Conservation (phyloP, 768 basidiomycete species). For the Gymnopilus dilepis region DNA sequence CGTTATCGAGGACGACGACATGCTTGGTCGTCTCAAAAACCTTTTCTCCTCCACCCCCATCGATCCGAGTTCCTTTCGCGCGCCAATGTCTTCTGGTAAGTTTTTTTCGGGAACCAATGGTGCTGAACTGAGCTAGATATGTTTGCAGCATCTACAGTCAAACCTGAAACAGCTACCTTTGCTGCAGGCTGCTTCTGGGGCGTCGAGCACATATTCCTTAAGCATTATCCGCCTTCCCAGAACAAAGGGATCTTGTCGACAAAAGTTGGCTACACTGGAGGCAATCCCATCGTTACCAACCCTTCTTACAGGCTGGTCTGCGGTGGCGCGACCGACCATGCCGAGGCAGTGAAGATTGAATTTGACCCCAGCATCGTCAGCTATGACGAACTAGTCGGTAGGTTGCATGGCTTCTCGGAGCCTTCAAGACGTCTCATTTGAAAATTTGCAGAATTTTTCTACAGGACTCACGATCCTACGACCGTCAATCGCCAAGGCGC, state of each 20-base stretch:
- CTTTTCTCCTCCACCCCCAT: slow-evolving; percentile 32
- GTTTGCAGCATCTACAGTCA: slow-evolving; percentile 16
- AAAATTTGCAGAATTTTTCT: slow-evolving; percentile 78
- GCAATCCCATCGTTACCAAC: slow-evolving; percentile 53
- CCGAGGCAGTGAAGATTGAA: slow-evolving; percentile 86
- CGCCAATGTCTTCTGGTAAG: slow-evolving; percentile 46
- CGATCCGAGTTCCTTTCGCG: slow-evolving; percentile 44
- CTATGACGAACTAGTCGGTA: slow-evolving; percentile 88
- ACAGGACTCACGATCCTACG: slow-evolving; percentile 93
- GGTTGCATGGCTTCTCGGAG: slow-evolving; percentile 33
- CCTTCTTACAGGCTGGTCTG: slow-evolving; percentile 83
- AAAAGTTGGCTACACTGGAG: slow-evolving; percentile 82
- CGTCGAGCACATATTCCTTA: slow-evolving; percentile 83
- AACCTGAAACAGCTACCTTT: slow-evolving; percentile 49
- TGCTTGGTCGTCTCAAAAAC: slow-evolving; percentile 34
- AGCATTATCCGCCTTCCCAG: slow-evolving; percentile 72
- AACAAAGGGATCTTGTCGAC: slow-evolving; percentile 79
- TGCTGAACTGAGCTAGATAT: neutral
- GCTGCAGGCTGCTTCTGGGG: slow-evolving; percentile 86
- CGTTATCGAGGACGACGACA: slow-evolving; percentile 20
- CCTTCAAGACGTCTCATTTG: neutral
- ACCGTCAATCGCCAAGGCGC: slow-evolving; percentile 79
- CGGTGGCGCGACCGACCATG: slow-evolving; percentile 81
- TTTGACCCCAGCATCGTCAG: slow-evolving; percentile 80
- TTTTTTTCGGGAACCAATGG: neutral